These are phyloP conservation scores for Neurospora sp. DNA, from an alignment of 495 filamentous ascomycete genomes.

Conservation along the genomic window DNA sequence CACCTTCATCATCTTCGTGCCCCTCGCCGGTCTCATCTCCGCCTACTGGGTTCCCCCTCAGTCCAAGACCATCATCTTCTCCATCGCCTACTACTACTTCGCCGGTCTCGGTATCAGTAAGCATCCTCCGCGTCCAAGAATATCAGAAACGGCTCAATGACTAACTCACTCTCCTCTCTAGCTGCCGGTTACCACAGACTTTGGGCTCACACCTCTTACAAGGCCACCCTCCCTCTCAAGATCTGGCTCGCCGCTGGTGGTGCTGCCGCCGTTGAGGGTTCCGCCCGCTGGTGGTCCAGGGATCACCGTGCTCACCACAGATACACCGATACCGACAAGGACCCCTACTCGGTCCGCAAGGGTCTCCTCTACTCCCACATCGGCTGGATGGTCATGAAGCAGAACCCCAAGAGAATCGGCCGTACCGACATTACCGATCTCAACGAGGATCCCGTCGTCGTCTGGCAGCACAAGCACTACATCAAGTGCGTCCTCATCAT, in stretches of 20 bases:
- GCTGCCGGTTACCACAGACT: constrained; percentile 71
- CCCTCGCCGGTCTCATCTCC: constrained; percentile 62
- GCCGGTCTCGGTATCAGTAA: constrained; percentile 83
- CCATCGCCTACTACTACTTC: constrained; percentile 84
- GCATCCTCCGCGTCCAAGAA: constrained; percentile 10
- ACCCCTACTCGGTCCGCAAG: constrained; percentile 98
- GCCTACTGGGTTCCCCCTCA: constrained; percentile 76
- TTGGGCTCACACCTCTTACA: constrained; percentile 94
- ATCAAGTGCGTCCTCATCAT: constrained; percentile 81
- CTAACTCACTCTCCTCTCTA: constrained; percentile 18
- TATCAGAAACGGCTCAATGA: not conserved
- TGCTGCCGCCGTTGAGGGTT: constrained; percentile 92
- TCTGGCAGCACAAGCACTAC: constrained; percentile 93
- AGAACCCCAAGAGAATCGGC: constrained; percentile 87
- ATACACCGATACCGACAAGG: constrained; percentile 98
- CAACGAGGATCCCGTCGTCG: constrained; percentile 88
- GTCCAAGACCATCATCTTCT: constrained; percentile 67
- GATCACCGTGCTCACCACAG: constrained; percentile 97
- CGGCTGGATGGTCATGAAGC: constrained; percentile 89
- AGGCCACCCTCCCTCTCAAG: constrained; percentile 75
- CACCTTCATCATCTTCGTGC: constrained; percentile 75
- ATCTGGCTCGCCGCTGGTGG: constrained; percentile 89
- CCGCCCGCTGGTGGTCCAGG: constrained; percentile 93
- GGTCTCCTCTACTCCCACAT: constrained; percentile 92
- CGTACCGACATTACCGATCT: constrained; percentile 94